Evolutionary conservation across 1,139 yeast species (phyloP).

Genomic region (Schwanniomyces etchellsii): DNA sequence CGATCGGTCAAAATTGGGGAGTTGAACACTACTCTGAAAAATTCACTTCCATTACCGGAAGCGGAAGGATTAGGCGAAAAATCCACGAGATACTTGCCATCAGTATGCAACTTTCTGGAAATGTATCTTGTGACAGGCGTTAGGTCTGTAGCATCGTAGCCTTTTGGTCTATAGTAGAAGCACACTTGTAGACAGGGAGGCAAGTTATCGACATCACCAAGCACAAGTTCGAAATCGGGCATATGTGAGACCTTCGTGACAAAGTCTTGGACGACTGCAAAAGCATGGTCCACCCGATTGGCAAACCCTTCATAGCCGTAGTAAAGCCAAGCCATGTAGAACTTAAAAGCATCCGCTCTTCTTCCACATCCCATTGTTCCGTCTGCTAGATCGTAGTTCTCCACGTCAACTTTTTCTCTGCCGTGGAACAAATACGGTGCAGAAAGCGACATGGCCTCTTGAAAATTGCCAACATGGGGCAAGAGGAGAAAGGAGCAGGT

Average conservation of each 20-base stretch:
- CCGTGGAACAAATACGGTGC: slow-evolving; percentile 85
- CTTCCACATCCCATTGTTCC: slow-evolving; percentile 95
- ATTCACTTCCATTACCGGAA: slow-evolving; percentile 57
- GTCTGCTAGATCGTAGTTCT: slow-evolving; percentile 75
- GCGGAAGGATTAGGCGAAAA: slow-evolving; percentile 68
- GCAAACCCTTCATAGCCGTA: slow-evolving; percentile 60
- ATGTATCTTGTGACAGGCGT: slow-evolving; percentile 60
- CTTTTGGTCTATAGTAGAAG: slow-evolving; percentile 59
- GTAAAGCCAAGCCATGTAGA: slow-evolving; percentile 78
- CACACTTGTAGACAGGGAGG: slow-evolving; percentile 85
- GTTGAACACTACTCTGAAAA: slow-evolving; percentile 80
- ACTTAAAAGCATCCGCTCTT: slow-evolving; percentile 74
- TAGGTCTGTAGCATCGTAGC: slow-evolving; percentile 28
- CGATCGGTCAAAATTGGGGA: slow-evolving; percentile 52
- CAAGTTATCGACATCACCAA: slow-evolving; percentile 35
- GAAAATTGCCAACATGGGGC: slow-evolving; percentile 63
- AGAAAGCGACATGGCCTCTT: slow-evolving; percentile 64
- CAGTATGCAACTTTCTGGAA: slow-evolving; percentile 54
- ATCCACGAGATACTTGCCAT: slow-evolving; percentile 69
- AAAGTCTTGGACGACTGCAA: slow-evolving; percentile 55
- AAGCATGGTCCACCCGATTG: slow-evolving; percentile 68
- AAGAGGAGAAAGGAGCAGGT: slow-evolving; percentile 77
- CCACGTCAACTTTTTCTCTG: slow-evolving; percentile 40
- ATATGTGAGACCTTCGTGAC: slow-evolving; percentile 34
- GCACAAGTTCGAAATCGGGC: slow-evolving; percentile 46